Conservation (phyloP, 495 filamentous ascomycete genomes). For the Sordaria brevicollis region DNA sequence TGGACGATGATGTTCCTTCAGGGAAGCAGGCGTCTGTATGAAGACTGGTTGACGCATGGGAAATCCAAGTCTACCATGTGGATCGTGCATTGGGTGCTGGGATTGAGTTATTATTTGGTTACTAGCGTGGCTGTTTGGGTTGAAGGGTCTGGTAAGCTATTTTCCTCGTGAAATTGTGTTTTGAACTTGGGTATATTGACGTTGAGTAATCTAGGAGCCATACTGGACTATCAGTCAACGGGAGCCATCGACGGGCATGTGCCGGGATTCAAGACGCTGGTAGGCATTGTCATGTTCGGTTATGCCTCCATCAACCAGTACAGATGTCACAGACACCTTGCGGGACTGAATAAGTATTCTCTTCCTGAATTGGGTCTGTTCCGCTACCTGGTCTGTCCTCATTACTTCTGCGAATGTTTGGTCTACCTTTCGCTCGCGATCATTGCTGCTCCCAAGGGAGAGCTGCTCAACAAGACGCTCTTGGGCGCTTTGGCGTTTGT, state of each 20-base stretch:
- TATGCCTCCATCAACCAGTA: slow-evolving; percentile 70
- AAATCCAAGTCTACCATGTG: slow-evolving; percentile 64
- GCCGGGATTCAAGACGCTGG: slow-evolving; percentile 48
- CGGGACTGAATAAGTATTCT: slow-evolving; percentile 72
- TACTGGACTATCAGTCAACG: slow-evolving; percentile 22
- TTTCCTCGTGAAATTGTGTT: neutral
- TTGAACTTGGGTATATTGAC: slow-evolving; percentile 8
- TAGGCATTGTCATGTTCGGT: slow-evolving; percentile 58
- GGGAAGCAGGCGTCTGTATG: slow-evolving; percentile 61
- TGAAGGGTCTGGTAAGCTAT: slow-evolving; percentile 60
- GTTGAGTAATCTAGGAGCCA: slow-evolving; percentile 11
- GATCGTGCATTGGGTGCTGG: slow-evolving; percentile 70
- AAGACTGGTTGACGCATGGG: slow-evolving; percentile 54
- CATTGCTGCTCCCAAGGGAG: slow-evolving; percentile 54
- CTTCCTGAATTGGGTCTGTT: slow-evolving; percentile 63
- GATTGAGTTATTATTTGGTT: slow-evolving; percentile 64
- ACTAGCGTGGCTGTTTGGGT: slow-evolving; percentile 74
- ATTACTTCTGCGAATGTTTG: slow-evolving; percentile 80
- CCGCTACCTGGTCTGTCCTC: slow-evolving; percentile 63
- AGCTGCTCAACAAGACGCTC: slow-evolving; percentile 62
- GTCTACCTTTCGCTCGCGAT: slow-evolving; percentile 75
- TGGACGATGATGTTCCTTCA: slow-evolving; percentile 68
- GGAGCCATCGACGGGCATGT: slow-evolving; percentile 21
- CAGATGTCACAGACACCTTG: slow-evolving; percentile 70
- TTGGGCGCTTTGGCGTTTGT: slow-evolving; percentile 62